Evolutionary conservation across 768 basidiomycete species (phyloP), one percentile per base, ranked within the genome.

Genomic region (Cystofilobasidium bisporidii): DNA sequence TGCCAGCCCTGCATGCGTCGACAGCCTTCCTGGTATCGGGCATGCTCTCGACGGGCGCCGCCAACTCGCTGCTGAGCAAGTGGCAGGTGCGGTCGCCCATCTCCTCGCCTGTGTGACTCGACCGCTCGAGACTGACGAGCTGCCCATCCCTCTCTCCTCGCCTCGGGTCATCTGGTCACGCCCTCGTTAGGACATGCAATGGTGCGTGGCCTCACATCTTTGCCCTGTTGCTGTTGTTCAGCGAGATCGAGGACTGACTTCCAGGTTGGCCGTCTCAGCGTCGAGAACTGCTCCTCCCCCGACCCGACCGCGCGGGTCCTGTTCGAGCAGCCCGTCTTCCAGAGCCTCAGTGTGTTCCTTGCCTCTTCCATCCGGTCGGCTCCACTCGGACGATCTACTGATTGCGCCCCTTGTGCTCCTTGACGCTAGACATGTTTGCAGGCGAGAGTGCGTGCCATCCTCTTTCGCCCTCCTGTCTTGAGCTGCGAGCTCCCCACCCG

Each of bases 141-240:
- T 59, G 36, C 63, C 24, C 22, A 1, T 4, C 15, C 55, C 41
- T 8, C 3, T 17, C 17, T 30, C 50, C 59, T 36, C 18, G n/a
- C 14, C 22, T 28, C 69, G 88, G 86, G 33, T 28, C 22, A 8
- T 40, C 22, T n/a, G n/a, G n/a, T n/a, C n/a, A n/a, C n/a, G n/a
- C n/a, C n/a, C n/a, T n/a, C n/a, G n/a, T n/a, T 12, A 77, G 73
- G 94, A 98, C 76, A 94, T 96, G 89, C 91, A 96, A 85, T 98
- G 94, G 67, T 69, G 0, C 15, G 67, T 41, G 24, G 17, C 32
- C 15, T 33, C n/a, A 17, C 12, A 2, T 24, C 40, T n/a, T 2
- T 1, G 24, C 26, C 28, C 24, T 32, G 43, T 33, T 14, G 15
- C 57, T 33, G 0, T 18, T 1, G 5, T 18, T 1, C 22, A 6